Evolutionary conservation across 2,329 filamentous ascomycete genomes (phyloP).

Genomic region (Trematosphaeria pertusa): DNA sequence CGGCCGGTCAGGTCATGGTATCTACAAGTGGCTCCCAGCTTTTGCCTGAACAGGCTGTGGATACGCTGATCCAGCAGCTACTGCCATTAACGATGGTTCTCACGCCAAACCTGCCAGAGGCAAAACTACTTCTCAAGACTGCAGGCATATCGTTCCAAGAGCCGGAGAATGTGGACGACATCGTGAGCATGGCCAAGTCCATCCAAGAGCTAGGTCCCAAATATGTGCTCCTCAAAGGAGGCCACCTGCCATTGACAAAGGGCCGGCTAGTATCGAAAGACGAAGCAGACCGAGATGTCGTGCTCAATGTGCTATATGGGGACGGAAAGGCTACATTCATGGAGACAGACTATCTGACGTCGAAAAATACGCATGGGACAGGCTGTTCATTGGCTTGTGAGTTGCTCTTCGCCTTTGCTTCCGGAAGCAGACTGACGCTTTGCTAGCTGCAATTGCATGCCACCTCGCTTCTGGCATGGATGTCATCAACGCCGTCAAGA

Average conservation of each 20-base stretch:
- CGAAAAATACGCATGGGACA: slow-evolving; percentile 89
- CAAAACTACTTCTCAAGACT: slow-evolving; percentile 67
- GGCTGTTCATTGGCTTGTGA: slow-evolving; percentile 90
- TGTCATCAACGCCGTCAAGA: slow-evolving; percentile 66
- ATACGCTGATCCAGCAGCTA: slow-evolving; percentile 64
- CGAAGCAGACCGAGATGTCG: slow-evolving; percentile 66
- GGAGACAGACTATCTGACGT: slow-evolving; percentile 73
- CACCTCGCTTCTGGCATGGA: slow-evolving; percentile 68
- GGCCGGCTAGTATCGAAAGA: slow-evolving; percentile 65
- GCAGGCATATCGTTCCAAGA: slow-evolving; percentile 54
- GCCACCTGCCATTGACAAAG: slow-evolving; percentile 79
- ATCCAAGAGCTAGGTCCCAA: slow-evolving; percentile 74
- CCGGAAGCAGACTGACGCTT: not conserved
- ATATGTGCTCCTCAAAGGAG: slow-evolving; percentile 88
- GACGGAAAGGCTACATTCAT: slow-evolving; percentile 65
- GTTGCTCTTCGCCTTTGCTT: slow-evolving; percentile 31
- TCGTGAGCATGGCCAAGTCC: slow-evolving; percentile 71
- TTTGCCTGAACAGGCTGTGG: slow-evolving; percentile 69
- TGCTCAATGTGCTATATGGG: slow-evolving; percentile 81
- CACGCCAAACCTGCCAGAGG: slow-evolving; percentile 81
- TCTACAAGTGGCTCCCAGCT: slow-evolving; percentile 79
- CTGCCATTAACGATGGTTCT: slow-evolving; percentile 72
- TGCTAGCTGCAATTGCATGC: slow-evolving; percentile 75
- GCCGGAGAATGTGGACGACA: slow-evolving; percentile 66
- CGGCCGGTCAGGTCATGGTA: slow-evolving; percentile 75